These are phyloP conservation scores for Eremomyces bilateralis DNA, from an alignment of 495 filamentous ascomycete genomes.

Conservation along the genomic window DNA sequence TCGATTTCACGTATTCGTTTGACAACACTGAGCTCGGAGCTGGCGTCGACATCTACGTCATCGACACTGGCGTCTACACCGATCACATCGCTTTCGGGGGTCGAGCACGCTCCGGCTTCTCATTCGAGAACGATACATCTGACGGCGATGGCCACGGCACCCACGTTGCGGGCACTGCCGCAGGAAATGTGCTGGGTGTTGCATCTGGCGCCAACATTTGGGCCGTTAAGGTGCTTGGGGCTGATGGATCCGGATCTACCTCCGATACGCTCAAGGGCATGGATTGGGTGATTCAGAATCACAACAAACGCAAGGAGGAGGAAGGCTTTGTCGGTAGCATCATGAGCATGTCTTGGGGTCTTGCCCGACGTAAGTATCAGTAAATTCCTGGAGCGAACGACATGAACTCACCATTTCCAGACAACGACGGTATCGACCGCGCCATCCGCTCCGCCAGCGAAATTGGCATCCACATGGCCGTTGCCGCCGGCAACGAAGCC, in stretches of 20 bases:
- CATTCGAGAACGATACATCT: slow-evolving; percentile 10
- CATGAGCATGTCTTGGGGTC: slow-evolving; percentile 23
- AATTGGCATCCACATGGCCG: slow-evolving; percentile 86
- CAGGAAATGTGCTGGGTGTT: slow-evolving; percentile 17
- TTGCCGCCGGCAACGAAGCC: slow-evolving; percentile 96
- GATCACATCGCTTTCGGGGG: slow-evolving; percentile 24
- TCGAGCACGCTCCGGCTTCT: slow-evolving; percentile 21
- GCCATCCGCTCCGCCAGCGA: slow-evolving; percentile 38
- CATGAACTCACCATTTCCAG: no score
- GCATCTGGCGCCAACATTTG: slow-evolving; percentile 20
- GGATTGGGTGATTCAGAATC: slow-evolving; percentile 17
- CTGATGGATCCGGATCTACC: slow-evolving; percentile 15
- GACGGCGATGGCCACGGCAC: slow-evolving; percentile 38
- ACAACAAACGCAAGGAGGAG: slow-evolving; percentile 14
- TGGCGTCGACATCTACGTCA: slow-evolving; percentile 29
- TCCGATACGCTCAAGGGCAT: slow-evolving; percentile 19
- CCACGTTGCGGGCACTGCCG: slow-evolving; percentile 22
- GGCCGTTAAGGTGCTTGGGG: slow-evolving; percentile 21
- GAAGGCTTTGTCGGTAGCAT: slow-evolving; percentile 19
- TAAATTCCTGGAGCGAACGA: no score
- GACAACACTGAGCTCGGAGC: slow-evolving; percentile 16
- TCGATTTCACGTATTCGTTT: slow-evolving; percentile 24
- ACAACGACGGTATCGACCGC: slow-evolving; percentile 11
- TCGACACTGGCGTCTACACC: slow-evolving; percentile 27
- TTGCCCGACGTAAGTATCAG: slow-evolving; percentile 4